Percentiles rank a stretch among this genome's conserved stretches.
Evolutionary conservation across 805 yeast genomes (phyloP).

Genomic region (Lipomyces orientalis): DNA sequence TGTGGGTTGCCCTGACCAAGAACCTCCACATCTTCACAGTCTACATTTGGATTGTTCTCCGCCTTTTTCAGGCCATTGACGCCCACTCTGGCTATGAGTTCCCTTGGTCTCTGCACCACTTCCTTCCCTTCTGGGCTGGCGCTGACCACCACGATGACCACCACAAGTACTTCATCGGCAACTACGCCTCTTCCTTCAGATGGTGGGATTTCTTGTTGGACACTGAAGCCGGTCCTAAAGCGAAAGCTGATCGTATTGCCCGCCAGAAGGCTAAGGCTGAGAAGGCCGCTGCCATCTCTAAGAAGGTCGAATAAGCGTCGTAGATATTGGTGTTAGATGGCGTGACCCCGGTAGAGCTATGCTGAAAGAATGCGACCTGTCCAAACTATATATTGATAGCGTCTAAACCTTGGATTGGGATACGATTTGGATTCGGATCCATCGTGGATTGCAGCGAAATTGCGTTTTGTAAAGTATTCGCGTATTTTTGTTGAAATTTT

Average conservation of each 20-base stretch:
- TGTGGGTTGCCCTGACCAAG: constrained; percentile 77
- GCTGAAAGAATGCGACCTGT: too few species aligned
- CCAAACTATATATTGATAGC: too few species aligned
- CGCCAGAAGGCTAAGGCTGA: constrained; percentile 57
- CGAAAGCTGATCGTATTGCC: constrained; percentile 69
- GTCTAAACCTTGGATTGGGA: too few species aligned
- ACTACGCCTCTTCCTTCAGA: constrained; percentile 92
- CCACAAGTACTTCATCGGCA: constrained; percentile 94
- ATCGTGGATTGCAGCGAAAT: background rate
- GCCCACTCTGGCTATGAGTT: constrained; percentile 98
- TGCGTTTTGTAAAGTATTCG: background rate
- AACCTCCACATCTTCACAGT: constrained; percentile 88
- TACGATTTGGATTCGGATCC: background rate
- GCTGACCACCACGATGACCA: constrained; percentile 72
- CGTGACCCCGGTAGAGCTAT: background rate
- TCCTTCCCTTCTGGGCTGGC: constrained; percentile 66
- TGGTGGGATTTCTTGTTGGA: constrained; percentile 90
- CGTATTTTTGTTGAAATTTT: background rate
- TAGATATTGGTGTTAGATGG: background rate
- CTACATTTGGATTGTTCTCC: constrained; percentile 81
- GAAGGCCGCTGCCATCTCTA: constrained; percentile 35
- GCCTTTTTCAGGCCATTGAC: constrained; percentile 96
- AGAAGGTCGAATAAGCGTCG: constrained; percentile 33
- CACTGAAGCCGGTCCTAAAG: constrained; percentile 89
- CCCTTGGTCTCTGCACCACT: constrained; percentile 93